Evolutionary conservation across 23 red algal genomes (phyloP).

Genomic region (Gracilariopsis chorda): DNA sequence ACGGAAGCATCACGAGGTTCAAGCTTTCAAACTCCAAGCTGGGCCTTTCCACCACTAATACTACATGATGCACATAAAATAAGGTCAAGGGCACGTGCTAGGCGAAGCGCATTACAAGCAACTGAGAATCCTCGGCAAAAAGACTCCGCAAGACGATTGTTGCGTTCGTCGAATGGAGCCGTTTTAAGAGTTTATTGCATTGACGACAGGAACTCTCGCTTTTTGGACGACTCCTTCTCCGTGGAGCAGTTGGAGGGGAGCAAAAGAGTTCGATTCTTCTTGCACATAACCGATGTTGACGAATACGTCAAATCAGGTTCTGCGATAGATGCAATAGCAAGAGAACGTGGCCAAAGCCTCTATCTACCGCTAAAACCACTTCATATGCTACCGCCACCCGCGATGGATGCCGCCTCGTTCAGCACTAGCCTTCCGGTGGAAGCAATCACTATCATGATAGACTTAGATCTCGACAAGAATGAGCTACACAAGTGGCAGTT

Average conservation of each 20-base stretch:
- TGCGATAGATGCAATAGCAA: constrained; percentile 47
- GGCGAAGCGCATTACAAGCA: background rate
- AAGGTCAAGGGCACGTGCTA: background rate
- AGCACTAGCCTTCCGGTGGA: constrained; percentile 21
- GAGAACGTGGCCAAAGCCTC: constrained; percentile 57
- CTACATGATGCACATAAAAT: constrained; percentile 30
- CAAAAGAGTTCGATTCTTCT: background rate
- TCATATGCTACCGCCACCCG: constrained; percentile 68
- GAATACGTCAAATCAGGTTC: constrained; percentile 46
- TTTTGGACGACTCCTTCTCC: constrained; percentile 64
- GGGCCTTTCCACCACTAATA: constrained; percentile 46
- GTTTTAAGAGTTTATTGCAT: constrained; percentile 39
- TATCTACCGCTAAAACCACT: constrained; percentile 66
- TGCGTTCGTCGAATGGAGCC: background rate
- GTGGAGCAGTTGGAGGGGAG: background rate
- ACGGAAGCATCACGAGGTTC: background rate
- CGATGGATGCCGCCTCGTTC: constrained; percentile 70
- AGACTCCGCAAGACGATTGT: background rate
- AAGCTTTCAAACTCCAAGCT: background rate
- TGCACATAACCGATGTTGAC: constrained; percentile 76
- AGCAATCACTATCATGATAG: constrained; percentile 53
- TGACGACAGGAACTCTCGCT: constrained; percentile 62
- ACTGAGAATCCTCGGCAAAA: background rate
- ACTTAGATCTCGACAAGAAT: constrained; percentile 15
- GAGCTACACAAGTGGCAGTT: constrained; percentile 44